Conservation (phyloP, 2,329 filamentous ascomycete genomes). For the Neonectria magnoliae region DNA sequence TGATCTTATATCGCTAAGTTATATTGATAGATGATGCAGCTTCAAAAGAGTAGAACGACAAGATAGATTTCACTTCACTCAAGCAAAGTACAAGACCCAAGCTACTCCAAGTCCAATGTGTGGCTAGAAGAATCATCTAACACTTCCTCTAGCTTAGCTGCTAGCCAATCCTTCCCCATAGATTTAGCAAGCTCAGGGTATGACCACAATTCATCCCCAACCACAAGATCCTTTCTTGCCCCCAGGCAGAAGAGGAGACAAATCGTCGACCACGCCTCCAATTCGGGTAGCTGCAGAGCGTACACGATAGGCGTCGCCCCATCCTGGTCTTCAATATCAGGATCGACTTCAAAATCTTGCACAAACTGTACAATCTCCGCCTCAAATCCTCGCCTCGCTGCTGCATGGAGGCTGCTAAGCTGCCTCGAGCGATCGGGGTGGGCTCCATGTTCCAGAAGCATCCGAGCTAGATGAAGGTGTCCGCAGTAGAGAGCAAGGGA, state of each 20-base stretch:
- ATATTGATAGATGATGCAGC: too few relatives aligned
- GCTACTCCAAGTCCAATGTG: not conserved
- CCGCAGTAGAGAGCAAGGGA: slow-evolving; percentile 7
- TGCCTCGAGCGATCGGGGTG: not conserved
- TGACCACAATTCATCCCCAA: not conserved
- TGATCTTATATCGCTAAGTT: too few relatives aligned
- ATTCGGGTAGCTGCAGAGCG: slow-evolving; percentile 4
- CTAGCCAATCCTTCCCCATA: slow-evolving; percentile 1
- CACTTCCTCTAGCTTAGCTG: not conserved
- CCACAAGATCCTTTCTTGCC: not conserved
- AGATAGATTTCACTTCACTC: too few relatives aligned
- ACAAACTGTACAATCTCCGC: slow-evolving; percentile 7
- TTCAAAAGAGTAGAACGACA: too few relatives aligned
- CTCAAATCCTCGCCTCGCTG: slow-evolving; percentile 4
- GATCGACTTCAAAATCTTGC: not conserved
- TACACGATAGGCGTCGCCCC: slow-evolving; percentile 10
- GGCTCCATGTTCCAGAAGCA: slow-evolving; percentile 3
- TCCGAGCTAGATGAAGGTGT: not conserved
- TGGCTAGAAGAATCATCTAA: not conserved
- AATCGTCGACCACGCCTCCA: slow-evolving; percentile 4
- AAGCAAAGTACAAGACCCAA: not conserved
- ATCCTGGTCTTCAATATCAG: slow-evolving; percentile 7
- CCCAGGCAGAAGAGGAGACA: slow-evolving; percentile 5
- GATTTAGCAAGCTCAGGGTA: not conserved
- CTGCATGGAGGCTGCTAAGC: not conserved